Conservation (phyloP, 306 rosid species). For the Luffa acutangula region DNA sequence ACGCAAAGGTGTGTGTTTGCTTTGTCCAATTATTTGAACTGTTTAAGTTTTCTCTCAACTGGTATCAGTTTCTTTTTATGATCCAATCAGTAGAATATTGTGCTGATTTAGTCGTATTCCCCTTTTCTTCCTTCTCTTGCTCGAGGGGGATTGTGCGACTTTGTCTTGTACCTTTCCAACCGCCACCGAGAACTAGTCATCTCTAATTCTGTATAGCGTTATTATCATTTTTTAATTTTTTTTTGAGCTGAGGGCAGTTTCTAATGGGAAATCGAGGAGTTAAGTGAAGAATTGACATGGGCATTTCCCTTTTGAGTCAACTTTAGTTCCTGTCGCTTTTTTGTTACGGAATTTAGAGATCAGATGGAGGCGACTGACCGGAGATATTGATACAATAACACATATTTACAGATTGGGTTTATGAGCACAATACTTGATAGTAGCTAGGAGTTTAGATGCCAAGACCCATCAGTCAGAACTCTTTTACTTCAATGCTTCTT, state of each 20-base stretch:
- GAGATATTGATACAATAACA: background rate
- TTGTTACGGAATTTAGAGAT: background rate
- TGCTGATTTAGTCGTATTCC: conserved; percentile 7
- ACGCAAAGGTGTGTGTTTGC: conserved; percentile 37
- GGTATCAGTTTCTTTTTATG: conserved; percentile 12
- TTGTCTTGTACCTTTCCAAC: background rate
- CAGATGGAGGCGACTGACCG: background rate
- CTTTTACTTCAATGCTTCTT: background rate
- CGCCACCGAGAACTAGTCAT: background rate
- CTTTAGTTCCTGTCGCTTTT: background rate
- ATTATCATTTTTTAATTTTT: background rate
- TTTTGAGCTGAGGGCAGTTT: conserved; percentile 1
- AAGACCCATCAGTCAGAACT: background rate
- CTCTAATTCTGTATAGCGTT: background rate
- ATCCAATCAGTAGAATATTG: conserved; percentile 3
- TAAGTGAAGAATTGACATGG: conserved; percentile 8
- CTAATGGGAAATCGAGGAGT: background rate
- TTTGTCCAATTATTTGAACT: background rate
- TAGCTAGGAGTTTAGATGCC: background rate
- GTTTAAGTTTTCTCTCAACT: background rate
- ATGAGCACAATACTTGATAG: background rate
- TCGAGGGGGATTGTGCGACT: background rate
- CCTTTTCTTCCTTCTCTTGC: background rate
- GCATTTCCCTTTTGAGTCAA: background rate
- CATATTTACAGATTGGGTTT: background rate